phyloP scores from a whole-genome alignment of 176 grass and related monocot species.

The Zoysia pacifica region DNA sequence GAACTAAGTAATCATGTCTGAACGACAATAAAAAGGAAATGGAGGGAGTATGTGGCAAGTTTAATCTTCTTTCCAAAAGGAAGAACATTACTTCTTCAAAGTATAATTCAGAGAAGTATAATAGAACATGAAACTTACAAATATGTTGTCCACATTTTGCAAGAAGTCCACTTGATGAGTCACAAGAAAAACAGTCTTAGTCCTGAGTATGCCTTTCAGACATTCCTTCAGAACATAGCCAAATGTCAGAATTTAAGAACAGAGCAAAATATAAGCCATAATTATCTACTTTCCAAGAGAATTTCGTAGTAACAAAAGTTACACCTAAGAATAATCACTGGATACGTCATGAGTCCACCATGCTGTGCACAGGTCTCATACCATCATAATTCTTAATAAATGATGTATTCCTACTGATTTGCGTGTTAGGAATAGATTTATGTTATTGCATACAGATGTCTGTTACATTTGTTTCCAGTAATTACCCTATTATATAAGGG shows the following conservation, averaged over 20 bases:
- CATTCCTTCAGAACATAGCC: constrained; percentile 54
- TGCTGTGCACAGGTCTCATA: background rate
- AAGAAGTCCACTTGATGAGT: constrained; percentile 86
- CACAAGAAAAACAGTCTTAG: constrained; percentile 72
- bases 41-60: too few relatives aligned
- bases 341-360: background rate
- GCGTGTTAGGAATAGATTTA: too few relatives aligned
- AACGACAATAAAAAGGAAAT: too few relatives aligned
- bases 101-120: background rate
- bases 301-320: constrained; percentile 5
- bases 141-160: constrained; percentile 58
- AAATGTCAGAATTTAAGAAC: background rate
- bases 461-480: too few relatives aligned
- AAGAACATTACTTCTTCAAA: constrained; percentile 12
- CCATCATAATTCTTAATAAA: background rate
- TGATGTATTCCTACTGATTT: background rate
- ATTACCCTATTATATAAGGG: too few relatives aligned
- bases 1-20: too few relatives aligned
- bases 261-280: background rate
- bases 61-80: background rate
- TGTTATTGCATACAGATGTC: too few relatives aligned
- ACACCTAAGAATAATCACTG: background rate
- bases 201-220: constrained; percentile 59
- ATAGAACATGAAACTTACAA: constrained; percentile 43
- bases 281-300: constrained; percentile 1